Evolutionary conservation across 768 basidiomycete genomes (phyloP).

Genomic region (Pisolithus microcarpus): DNA sequence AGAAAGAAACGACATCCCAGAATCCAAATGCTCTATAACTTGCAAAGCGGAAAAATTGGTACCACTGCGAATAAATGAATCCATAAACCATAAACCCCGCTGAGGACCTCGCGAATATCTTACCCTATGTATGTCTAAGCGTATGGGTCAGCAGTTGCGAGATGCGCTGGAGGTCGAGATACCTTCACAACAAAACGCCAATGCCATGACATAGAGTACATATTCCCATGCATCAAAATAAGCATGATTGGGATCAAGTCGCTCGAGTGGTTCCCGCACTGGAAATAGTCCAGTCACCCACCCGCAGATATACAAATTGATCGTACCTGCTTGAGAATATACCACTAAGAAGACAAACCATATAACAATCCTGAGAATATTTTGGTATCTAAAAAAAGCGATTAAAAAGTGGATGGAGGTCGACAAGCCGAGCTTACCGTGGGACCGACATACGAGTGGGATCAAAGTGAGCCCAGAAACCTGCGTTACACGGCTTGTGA

Average conservation of each 20-base stretch:
- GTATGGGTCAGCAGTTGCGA: constrained; percentile 16
- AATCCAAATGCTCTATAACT: constrained; percentile 79
- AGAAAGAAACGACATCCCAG: constrained; percentile 63
- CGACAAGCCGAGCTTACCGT: constrained; percentile 31
- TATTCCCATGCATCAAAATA: constrained; percentile 78
- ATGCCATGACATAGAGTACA: constrained; percentile 67
- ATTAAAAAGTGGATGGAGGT: not conserved
- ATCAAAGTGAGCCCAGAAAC: constrained; percentile 68
- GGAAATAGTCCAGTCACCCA: constrained; percentile 1
- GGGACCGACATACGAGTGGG: constrained; percentile 77
- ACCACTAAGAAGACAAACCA: constrained; percentile 74
- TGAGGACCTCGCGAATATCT: not conserved
- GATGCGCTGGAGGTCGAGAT: constrained; percentile 30
- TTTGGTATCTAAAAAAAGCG: constrained; percentile 60
- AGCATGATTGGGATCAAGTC: constrained; percentile 45
- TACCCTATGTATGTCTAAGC: constrained; percentile 21
- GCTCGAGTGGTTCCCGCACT: constrained; percentile 77
- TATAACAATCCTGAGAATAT: constrained; percentile 66
- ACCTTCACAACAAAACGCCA: constrained; percentile 81
- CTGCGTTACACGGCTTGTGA: constrained; percentile 41
- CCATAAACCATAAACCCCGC: not conserved
- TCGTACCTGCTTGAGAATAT: constrained; percentile 78
- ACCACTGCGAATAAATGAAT: constrained; percentile 40
- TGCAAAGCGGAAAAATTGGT: constrained; percentile 63
- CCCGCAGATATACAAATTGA: not conserved